Evolutionary conservation across 2,329 filamentous ascomycete species (phyloP).

Genomic region (Lachnellula subtilissima): DNA sequence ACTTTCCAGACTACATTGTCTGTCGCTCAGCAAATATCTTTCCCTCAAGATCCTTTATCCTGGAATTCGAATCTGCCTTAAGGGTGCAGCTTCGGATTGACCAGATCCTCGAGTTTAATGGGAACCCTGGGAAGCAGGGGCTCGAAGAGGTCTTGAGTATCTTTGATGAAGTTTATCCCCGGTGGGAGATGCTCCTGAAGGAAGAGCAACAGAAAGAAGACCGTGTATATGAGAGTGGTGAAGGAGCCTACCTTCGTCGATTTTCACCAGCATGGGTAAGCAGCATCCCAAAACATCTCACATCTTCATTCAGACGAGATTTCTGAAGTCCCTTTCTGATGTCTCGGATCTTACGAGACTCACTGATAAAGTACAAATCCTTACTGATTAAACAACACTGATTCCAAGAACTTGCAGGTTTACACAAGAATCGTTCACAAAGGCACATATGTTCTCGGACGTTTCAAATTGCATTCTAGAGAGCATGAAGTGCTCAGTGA

Average conservation of each 20-base stretch:
- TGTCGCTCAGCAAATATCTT: constrained; percentile 90
- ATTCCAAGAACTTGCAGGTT: constrained; percentile 32
- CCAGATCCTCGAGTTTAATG: constrained; percentile 73
- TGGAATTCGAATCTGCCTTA: constrained; percentile 88
- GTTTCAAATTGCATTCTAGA: constrained; percentile 71
- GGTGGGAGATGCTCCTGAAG: constrained; percentile 69
- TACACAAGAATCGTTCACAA: constrained; percentile 94
- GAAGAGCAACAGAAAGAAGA: constrained; percentile 78
- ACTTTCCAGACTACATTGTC: constrained; percentile 87
- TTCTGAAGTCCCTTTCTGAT: no score
- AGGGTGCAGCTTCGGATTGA: constrained; percentile 79
- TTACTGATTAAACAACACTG: no score
- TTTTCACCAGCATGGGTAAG: constrained; percentile 78
- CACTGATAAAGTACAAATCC: no score
- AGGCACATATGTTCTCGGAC: constrained; percentile 70
- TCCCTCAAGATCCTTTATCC: constrained; percentile 62
- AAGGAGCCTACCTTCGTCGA: constrained; percentile 82
- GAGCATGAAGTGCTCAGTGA: constrained; percentile 73
- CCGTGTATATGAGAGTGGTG: constrained; percentile 70
- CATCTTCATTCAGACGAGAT: no score
- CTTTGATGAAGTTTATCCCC: constrained; percentile 69
- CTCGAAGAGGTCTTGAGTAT: constrained; percentile 65
- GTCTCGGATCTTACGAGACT: no score
- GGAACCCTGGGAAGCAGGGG: constrained; percentile 59
- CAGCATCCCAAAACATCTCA: no score